Conservation (phyloP, 1,284 basidiomycete genomes). For the Baeospora myosura region DNA sequence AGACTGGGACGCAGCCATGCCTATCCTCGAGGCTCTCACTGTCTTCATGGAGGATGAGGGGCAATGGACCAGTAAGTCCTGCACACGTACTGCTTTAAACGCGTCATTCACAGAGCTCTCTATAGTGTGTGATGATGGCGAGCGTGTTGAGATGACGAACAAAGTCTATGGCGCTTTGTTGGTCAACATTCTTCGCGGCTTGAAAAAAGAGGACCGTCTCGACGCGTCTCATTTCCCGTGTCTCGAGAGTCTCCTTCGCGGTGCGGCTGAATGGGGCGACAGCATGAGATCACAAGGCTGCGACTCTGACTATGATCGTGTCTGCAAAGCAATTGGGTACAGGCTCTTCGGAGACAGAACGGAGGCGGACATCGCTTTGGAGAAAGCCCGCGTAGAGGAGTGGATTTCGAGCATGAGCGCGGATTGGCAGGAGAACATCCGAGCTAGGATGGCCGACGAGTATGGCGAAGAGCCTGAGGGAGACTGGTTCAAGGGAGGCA, state of each 20-base stretch:
- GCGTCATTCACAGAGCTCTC: neutral
- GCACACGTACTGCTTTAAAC: neutral
- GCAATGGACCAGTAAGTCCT: slow-evolving; percentile 25
- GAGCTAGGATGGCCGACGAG: slow-evolving; percentile 19
- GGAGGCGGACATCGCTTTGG: slow-evolving; percentile 19
- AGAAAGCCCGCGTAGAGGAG: slow-evolving; percentile 24
- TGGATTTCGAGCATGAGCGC: slow-evolving; percentile 21
- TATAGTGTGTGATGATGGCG: slow-evolving; percentile 31
- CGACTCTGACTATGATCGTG: slow-evolving; percentile 20
- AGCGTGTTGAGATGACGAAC: slow-evolving; percentile 27
- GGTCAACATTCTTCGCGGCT: slow-evolving; percentile 27
- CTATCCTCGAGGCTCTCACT: slow-evolving; percentile 26
- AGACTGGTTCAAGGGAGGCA: slow-evolving; percentile 23
- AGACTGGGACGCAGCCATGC: slow-evolving; percentile 27
- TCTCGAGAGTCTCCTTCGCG: slow-evolving; percentile 28
- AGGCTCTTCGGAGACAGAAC: slow-evolving; percentile 27
- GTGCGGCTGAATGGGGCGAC: slow-evolving; percentile 24
- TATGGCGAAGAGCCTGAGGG: slow-evolving; percentile 15
- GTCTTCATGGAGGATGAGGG: slow-evolving; percentile 26
- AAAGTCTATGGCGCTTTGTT: slow-evolving; percentile 30
- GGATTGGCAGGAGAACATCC: slow-evolving; percentile 16
- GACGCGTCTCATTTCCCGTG: slow-evolving; percentile 24
- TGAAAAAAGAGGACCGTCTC: slow-evolving; percentile 24
- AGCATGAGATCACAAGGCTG: slow-evolving; percentile 17
- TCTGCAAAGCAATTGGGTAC: slow-evolving; percentile 31